Evolutionary conservation across 345 rosid genomes (phyloP), one percentile per base, ranked within the genome.

Genomic region (Pistacia vera): DNA sequence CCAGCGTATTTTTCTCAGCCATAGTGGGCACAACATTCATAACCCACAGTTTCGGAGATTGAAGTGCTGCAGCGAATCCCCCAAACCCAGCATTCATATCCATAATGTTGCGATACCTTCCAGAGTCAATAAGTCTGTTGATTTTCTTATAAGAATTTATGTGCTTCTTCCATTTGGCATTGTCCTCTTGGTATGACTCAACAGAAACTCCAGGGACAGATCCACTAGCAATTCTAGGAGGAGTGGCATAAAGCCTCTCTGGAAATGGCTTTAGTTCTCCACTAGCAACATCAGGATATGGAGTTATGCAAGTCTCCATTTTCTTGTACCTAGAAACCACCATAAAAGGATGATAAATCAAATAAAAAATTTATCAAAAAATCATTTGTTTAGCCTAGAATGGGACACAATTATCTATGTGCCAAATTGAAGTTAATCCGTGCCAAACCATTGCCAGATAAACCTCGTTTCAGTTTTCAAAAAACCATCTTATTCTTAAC

Each of bases 81-180:
- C 98, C 99, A 81, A 94, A 79, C 12, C 94, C 94, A 70, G 99
- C 99, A 82, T 97, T 94, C 99, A 97, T 97, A 74, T 97, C 99
- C 95, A 97, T 90, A 71, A 97, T 91, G 85, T 94, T 97, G 78
- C 97, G 92, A 75, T 97, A 97, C 80, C 98, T 89, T 78, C 97
- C 98, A 0, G 92, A 82, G 74, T 89, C 97, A 30, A 97, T 74
- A 12, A 91, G 81, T 72, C 86, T 87, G 76, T 97, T 97, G 73
- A 90, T 85, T 84, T 83, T 90, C 88, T 90, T 94, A 75, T 97
- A 97, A 59, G 97, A 97, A 68, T 88, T 86, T 51, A 88, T 94
- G 63, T 93, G 97, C 81, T 88, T 97, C 65, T 88, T 94, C 99
- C 99, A 97, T 70, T 83, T 82, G 18, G 79, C 70, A 72, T 83